Base-by-base conservation (phyloP, 306 rosid genomes). In the Luffa aegyptiaca region DNA sequence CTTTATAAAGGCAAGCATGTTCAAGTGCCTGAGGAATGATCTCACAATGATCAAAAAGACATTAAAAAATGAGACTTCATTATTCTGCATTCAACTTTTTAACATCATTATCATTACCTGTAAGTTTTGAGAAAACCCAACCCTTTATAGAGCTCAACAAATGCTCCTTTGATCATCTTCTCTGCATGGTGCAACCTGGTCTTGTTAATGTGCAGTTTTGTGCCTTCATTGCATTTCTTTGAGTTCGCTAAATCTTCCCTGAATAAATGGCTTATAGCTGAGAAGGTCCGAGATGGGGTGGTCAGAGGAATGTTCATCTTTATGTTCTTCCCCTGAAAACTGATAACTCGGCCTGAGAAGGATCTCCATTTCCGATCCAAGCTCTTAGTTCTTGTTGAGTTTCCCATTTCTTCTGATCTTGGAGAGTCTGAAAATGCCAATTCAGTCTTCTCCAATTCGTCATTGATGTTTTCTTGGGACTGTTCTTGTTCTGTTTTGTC, bases 81-180 rank as follows among this genome's bases (percentile, higher is more conserved):
- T 58, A 31, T 41, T 68, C 51, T 41, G 48, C 74, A 37, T 68
- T 68, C 51, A 68, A 39, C 21, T 73, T 49, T 49, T 31, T 12
- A 71, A 21, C 6, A 71, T 73, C 42, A 26, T 59, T n/a, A 70
- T n/a, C n/a, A 9, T 17, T 90, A 93, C 99, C 99, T 89, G 80
- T 90, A 96, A 85, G 88, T 90, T 82, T 91, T 89, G 88, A 96
- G 96, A 81, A 93, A 96, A 36, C 96, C 97, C 53, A 96, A 78
- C 14, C 97, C 99, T 35, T 93, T 96, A 36, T 96, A 93, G 81
- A 96, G 98, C 81, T 96, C 99, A 84, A 96, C 78, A 74, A 93
- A 92, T 39, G 97, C 99, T 74, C 96, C 90, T 83, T 83, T 90
- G 80, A 96, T 96, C 98, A 96, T 96, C 79, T 96, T 96, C 81